Evolutionary conservation across 1,284 basidiomycete genomes (phyloP), one percentile per base, ranked within the genome.

Genomic region (Malassezia restricta): DNA sequence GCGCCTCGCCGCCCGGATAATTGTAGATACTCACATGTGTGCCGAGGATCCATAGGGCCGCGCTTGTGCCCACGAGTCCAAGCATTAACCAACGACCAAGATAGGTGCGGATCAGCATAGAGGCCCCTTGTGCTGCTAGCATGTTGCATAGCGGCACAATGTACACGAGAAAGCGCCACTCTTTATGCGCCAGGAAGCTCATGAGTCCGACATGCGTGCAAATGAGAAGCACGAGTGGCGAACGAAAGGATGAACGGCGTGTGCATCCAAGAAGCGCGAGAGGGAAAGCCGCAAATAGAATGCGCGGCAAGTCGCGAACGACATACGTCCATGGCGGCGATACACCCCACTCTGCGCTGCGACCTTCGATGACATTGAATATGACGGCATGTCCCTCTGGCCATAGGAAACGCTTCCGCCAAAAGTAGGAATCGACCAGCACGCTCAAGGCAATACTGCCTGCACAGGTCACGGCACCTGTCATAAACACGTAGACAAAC

Each of bases 91-190:
- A 24, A 1, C 9, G 3, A 6, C 39, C 39, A n/a, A n/a, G 9
- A 8, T 15, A 24, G n/a, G 14, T 15, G 8, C 20, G 14, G 2
- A 3, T 11, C 20, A 40, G 20, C 17, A 9, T 9, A 3, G 28
- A 17, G 28, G 40, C 5, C 1, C 81, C 83, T 14, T 82, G 73
- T 0, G 88, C 84, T 0, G 85, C 86, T 1, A 84, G 79, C 3
- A 89, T 75, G 64, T 95, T 95, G 72, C 88, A 77, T 0, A 82
- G 67, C 0, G 92, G 90, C 0, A 95, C 79, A 9, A 82, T 79
- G 67, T 96, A 96, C 6, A 90, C 79, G 56, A 95, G 78, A 74
- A 98, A 98, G 4, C 92, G 80, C 91, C 92, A 96, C 75, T 98
- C 94, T 68, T 79, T 75, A 58, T 74, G 74, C 20, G 81, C 83